Base-by-base conservation (phyloP, 176 grass and related monocot species). In the Cenchrus purpureus region DNA sequence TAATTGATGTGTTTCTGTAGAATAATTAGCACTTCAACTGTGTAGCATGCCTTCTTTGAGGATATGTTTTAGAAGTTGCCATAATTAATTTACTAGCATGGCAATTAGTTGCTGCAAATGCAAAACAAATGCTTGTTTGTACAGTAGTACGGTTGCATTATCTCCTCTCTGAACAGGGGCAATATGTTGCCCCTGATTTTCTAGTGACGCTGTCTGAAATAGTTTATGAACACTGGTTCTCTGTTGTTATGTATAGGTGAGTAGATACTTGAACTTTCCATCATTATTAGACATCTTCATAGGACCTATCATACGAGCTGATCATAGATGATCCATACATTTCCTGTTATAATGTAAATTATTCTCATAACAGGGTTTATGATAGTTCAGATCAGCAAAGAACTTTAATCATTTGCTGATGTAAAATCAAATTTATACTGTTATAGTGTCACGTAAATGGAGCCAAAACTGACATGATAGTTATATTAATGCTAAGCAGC, bases 401-500 rank as follows among this genome's bases (percentile, higher is more conserved):
- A 70, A 20, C 54, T 52, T 55, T 6, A 15, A 52, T 73, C 8
- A 53, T 29, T 65, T 73, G 13, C 4, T 37, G 14, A 10, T 58
- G 74, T 25, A 61, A 61, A 61, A 61, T 60, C 22, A 60, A 60
- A 25, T 8, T 25, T 61, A 61, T 61, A 25, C 20, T 14, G 11
- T 78, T 72, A 55, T 63, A 56, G 12, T 15, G 40, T 77, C 19
- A 72, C 48, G 54, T 76, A 66, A 82, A 77, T 40, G 75, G 16
- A 58, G 9, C 63, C 4, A 34, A 65, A 65, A 65, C 65, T 88
- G 55, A 43, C 57, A 52, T 45, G 28, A 12, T 65, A 71, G 6
- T 44, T 83, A 48, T 82, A 63, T 73, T 74, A 25, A 74, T 60
- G 29, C 31, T 81, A 76, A 81, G n/a, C 25, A 44, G 51, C 53